Conservation (phyloP, 108 stramenopile genomes). For the Conticribra guillardii region DNA sequence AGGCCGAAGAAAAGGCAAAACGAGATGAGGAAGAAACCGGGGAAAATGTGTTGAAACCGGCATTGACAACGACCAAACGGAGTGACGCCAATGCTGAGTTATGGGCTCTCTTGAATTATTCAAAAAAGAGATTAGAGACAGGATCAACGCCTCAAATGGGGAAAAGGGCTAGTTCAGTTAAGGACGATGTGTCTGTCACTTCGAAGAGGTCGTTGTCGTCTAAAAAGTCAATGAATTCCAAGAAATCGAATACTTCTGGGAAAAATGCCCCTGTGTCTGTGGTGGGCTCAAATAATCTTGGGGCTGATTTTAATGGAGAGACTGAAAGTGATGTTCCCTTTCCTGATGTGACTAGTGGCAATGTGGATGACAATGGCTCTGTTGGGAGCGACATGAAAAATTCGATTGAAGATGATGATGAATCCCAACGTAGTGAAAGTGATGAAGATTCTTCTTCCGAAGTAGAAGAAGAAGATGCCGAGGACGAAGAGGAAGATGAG, state of each 20-base stretch:
- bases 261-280: slow-evolving; percentile 13
- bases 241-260: slow-evolving; percentile 30
- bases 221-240: slow-evolving; percentile 42
- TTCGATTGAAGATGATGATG: slow-evolving; percentile 29
- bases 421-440: slow-evolving; percentile 7
- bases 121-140: slow-evolving; percentile 46
- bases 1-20: slow-evolving; percentile 40
- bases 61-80: slow-evolving; percentile 23
- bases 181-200: slow-evolving; percentile 3
- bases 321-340: slow-evolving; percentile 20
- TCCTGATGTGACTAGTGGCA: slow-evolving; percentile 31
- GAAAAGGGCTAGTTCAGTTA: slow-evolving; percentile 19
- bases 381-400: slow-evolving; percentile 28
- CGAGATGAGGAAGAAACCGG: slow-evolving; percentile 40
- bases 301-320: background rate
- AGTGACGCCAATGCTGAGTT: slow-evolving; percentile 47
- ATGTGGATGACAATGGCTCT: slow-evolving; percentile 41
- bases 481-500: slow-evolving; percentile 48
- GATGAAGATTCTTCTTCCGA: slow-evolving; percentile 18
- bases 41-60: slow-evolving; percentile 28
- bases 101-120: slow-evolving; percentile 53
- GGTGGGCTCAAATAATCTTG: slow-evolving; percentile 13
- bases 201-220: slow-evolving; percentile 6
- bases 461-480: slow-evolving; percentile 11
- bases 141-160: slow-evolving; percentile 44